Conservation (phyloP, 2,329 filamentous ascomycete species). For the Ceratocystis diversiconidia region DNA sequence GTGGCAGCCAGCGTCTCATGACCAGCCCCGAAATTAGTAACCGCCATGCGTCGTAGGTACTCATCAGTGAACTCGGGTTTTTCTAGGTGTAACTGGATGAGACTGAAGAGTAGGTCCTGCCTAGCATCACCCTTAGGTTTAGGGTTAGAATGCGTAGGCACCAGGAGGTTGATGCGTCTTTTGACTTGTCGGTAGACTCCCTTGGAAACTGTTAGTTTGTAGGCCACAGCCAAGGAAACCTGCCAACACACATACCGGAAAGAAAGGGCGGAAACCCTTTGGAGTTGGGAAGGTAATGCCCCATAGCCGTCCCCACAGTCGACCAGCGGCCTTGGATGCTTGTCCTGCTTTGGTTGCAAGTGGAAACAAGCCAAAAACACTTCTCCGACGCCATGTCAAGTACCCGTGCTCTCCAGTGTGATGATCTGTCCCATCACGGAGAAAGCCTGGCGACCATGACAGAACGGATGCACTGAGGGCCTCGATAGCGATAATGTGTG, state of each 20-base stretch:
- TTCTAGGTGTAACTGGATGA: conserved; percentile 33
- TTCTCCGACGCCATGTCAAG: conserved; percentile 37
- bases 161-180: conserved; percentile 11
- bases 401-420: conserved; percentile 36
- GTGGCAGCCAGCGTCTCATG: conserved; percentile 42
- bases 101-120: conserved; percentile 32
- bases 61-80: conserved; percentile 33
- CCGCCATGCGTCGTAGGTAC: conserved; percentile 37
- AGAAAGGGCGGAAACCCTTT: conserved; percentile 33
- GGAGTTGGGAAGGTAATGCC: conserved; percentile 32
- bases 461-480: conserved; percentile 36
- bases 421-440: conserved; percentile 32
- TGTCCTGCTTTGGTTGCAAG: conserved; percentile 27
- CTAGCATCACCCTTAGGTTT: conserved; percentile 23
- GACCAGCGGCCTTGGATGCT: conserved; percentile 26
- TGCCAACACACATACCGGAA: conserved; percentile 28
- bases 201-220: conserved; percentile 7
- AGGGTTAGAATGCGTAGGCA: conserved; percentile 21
- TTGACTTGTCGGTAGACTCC: conserved; percentile 19
- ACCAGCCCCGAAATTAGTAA: conserved; percentile 42
- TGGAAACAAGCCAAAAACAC: conserved; percentile 38
- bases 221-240: not conserved
- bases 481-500: conserved; percentile 41
- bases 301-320: conserved; percentile 32
- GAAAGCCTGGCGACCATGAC: conserved; percentile 38